phyloP scores from a whole-genome alignment of 2,329 filamentous ascomycete species.

The Clonostachys rosea region DNA sequence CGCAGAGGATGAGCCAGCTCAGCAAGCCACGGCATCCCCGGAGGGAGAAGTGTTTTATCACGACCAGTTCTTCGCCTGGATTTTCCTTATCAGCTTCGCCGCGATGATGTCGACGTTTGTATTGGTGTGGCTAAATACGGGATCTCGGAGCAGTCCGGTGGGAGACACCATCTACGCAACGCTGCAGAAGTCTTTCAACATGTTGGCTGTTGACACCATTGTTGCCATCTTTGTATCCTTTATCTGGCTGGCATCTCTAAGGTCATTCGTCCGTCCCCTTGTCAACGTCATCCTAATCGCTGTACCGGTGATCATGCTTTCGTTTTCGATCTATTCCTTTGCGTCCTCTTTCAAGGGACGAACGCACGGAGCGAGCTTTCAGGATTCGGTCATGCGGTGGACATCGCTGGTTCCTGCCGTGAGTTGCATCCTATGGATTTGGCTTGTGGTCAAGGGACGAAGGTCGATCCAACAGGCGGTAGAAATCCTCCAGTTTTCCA shows the following conservation, averaged over 20 bases:
- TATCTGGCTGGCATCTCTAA: conserved; percentile 82
- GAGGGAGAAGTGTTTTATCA: conserved; percentile 71
- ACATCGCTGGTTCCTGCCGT: conserved; percentile 71
- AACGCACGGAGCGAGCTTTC: conserved; percentile 70
- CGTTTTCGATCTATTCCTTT: conserved; percentile 88
- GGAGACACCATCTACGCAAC: conserved; percentile 95
- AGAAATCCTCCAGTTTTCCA: conserved; percentile 87
- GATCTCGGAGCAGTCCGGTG: conserved; percentile 64
- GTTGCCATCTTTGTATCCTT: conserved; percentile 86
- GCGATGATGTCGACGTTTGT: conserved; percentile 85
- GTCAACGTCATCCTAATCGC: conserved; percentile 77
- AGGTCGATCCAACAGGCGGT: conserved; percentile 79
- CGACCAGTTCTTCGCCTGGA: conserved; percentile 86
- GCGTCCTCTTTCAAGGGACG: conserved; percentile 81
- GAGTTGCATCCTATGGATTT: conserved; percentile 74
- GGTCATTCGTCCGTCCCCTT: conserved; percentile 82
- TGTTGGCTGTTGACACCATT: conserved; percentile 86
- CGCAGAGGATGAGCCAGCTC: conserved; percentile 22
- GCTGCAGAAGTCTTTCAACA: conserved; percentile 78
- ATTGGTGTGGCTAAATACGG: conserved; percentile 85
- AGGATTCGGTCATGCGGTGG: conserved; percentile 88
- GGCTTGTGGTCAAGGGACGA: conserved; percentile 75
- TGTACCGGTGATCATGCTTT: conserved; percentile 80
- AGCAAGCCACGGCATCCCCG: conserved; percentile 35
- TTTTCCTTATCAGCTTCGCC: conserved; percentile 81